Conservation (phyloP, 1,284 basidiomycete species). For the Ceratobasidium sp. region DNA sequence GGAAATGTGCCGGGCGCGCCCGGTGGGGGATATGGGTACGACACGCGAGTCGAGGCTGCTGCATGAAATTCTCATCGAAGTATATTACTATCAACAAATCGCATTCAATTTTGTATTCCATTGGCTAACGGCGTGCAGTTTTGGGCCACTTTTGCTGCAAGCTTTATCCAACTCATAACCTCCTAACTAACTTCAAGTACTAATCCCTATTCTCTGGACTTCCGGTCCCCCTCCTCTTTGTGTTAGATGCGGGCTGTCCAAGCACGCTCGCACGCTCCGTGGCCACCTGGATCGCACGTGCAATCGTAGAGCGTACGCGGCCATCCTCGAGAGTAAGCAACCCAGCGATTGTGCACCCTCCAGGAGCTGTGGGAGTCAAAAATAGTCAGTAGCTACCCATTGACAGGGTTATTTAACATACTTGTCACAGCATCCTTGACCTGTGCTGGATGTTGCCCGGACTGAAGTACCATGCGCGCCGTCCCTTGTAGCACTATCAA, state of each 20-base stretch:
- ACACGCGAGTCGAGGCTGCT: constrained; percentile 56
- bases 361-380: constrained; percentile 73
- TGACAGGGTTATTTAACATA: constrained; percentile 53
- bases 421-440: constrained; percentile 98
- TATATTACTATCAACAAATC: constrained; percentile 10
- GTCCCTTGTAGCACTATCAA: constrained; percentile 90
- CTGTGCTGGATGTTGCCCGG: constrained; percentile 90
- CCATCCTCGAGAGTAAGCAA: constrained; percentile 95
- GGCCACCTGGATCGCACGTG: constrained; percentile 92
- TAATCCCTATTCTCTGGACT: constrained; percentile 31
- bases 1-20: constrained; percentile 67
- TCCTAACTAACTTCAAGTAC: too few species aligned
- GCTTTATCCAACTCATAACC: too few species aligned
- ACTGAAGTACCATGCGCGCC: constrained; percentile 92
- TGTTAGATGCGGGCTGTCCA: constrained; percentile 59
- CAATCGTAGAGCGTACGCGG: constrained; percentile 91
- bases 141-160: too few species aligned
- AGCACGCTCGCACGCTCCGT: constrained; percentile 86
- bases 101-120: constrained; percentile 18
- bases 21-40: constrained; percentile 70
- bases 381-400: constrained; percentile 39
- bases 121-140: not conserved
- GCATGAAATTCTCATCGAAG: constrained; percentile 19
- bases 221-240: constrained; percentile 20
- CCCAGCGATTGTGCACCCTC: constrained; percentile 98